Conservation (phyloP, 2,329 filamentous ascomycete species). For the Diplodia mutila region DNA sequence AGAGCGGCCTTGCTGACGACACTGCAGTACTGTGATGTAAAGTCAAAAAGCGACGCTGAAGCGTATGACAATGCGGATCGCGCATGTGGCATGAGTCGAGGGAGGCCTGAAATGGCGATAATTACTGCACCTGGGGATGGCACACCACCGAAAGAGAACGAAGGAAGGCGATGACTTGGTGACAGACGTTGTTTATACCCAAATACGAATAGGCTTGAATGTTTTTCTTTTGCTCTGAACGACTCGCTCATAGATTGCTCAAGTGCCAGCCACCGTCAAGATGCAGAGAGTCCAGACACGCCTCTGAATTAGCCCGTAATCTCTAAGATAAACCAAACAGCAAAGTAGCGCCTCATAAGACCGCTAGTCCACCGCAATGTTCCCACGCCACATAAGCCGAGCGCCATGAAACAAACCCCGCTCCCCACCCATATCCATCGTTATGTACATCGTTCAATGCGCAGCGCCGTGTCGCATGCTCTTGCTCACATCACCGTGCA, state of each 20-base stretch:
- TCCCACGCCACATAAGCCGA: not conserved
- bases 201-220: not conserved
- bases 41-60: not conserved
- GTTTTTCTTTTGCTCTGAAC: not conserved
- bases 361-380: not conserved
- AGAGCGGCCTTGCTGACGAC: not conserved
- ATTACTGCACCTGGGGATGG: too few relatives aligned
- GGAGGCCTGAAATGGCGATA: not conserved
- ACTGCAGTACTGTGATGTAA: conserved; percentile 10
- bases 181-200: conserved; percentile 8
- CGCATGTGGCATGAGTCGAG: not conserved
- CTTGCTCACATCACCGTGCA: conserved; percentile 41
- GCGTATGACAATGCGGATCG: not conserved
- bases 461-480: not conserved
- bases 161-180: not conserved
- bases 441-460: not conserved
- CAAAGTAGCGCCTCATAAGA: not conserved
- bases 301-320: too few relatives aligned
- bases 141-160: not conserved
- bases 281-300: too few relatives aligned
- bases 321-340: not conserved
- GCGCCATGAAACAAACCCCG: not conserved
- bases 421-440: not conserved
- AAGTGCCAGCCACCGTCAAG: too few relatives aligned
- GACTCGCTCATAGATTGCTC: not conserved